Base-by-base conservation (phyloP, 1,284 basidiomycete species). In the Rhodotorula sp. region DNA sequence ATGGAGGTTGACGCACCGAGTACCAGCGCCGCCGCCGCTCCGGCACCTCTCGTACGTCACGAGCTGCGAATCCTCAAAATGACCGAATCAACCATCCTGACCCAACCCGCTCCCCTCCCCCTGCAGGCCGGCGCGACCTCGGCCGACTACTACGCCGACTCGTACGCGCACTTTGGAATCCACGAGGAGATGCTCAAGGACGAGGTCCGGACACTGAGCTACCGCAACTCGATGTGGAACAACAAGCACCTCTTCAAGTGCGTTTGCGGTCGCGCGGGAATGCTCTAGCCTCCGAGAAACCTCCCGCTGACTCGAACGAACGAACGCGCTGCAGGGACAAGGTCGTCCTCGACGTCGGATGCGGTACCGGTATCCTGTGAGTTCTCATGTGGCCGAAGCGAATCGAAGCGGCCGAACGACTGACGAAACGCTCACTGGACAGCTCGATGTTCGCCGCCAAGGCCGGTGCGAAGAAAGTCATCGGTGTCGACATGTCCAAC, bases 111-210 rank as follows among this genome's bases (percentile, higher is more conserved):
- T 21, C 46, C 34, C 7, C 29, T 29, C 29, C 34, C 14, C 18
- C 5, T 2, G 14, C 67, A 74, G 72, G 73, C 68, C 54, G 73
- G 70, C 64, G 72, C 76, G 47, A 78, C 77, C 52, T 78, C 77
- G 14, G 73, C 70, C 66, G 77, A 78, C 68, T 78, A 78, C 77
- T 78, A 77, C 72, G 70, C 71, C 66, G 71, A 71, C 65, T 96
- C 93, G 67, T 97, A 97, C 82, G 93, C 94, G 59, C 93, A 97
- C 84, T 96, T 96, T 78, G 93, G 91, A 91, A 97, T 97, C 79
- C 94, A 97, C 83, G 95, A 97, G 84, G 97, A 99, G 85, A 99
- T 99, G 97, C 85, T 99, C 82, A 99, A 99, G 84, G 97, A 99
- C 84, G 85, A 87, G 67, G 94, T 99, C 76, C 91, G 97, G 75